Evolutionary conservation across 495 filamentous ascomycete species (phyloP), one percentile per base, ranked within the genome.

Genomic region (Mytilinidion resinicola): DNA sequence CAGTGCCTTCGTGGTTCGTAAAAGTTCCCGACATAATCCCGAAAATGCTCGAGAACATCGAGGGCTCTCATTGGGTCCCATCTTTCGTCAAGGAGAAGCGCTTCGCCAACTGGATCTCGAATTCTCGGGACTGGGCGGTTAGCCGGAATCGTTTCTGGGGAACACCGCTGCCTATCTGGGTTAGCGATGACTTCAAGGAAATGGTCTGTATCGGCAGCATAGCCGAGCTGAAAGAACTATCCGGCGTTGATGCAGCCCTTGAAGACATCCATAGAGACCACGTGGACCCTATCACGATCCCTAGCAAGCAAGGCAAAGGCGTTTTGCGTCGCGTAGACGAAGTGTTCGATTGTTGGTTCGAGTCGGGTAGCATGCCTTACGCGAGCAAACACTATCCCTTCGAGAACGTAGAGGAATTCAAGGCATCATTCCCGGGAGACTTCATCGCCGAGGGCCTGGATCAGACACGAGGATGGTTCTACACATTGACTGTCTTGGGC

Each of bases 321-420:
- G 78, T 77, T 25, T 78, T 98, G 50, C 84, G 83, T 56, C 84
- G 93, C 55, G 81, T 93, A 9, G 82, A 86, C 41, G 93, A 97
- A 73, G 91, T 98, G 10, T 97, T 98, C 66, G 93, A 98, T 74
- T 98, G 93, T 70, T 97, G 93, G 93, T 95, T 89, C 60, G 85
- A 89, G 66, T 95, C 89, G 20, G 91, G 91, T 14, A 91, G 88
- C 70, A 98, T 98, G 93, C 93, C 93, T 1, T 98, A 96, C 64
- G 89, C 90, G 33, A 89, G 86, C 59, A 80, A 85, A 52, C 93
- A 98, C 70, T 97, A 95, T 72, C 93, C 93, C 3, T 98, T 98
- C 68, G 89, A 96, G 71, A 93, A 93, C 67, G 80, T 84, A 64
- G 88, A 95, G 9, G 75, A 85, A 35, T 96, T 98, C 64, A 80